Percentiles rank a stretch among this genome's conserved stretches.
Conservation (phyloP, 441 rosid species). For the Manihot esculenta region DNA sequence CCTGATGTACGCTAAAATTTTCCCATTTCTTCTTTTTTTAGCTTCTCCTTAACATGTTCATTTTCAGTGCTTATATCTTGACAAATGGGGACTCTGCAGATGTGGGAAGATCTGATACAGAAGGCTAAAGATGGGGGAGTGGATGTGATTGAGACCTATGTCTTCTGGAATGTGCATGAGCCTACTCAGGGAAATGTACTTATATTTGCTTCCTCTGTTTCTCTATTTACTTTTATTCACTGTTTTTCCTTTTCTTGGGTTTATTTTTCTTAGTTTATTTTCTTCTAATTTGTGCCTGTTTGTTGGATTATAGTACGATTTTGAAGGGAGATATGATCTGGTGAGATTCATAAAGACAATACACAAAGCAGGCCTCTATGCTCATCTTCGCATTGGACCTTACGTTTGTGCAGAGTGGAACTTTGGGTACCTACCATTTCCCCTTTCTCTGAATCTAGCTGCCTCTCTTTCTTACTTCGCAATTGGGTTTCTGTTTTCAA, state of each 20-base stretch:
- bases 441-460: conserved; percentile 11
- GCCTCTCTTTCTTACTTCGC: not conserved
- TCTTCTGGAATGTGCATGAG: conserved; percentile 91
- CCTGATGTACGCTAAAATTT: conserved; percentile 39
- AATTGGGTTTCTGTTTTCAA: not conserved
- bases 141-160: conserved; percentile 85
- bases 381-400: conserved; percentile 85
- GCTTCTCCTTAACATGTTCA: not conserved
- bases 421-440: conserved; percentile 50
- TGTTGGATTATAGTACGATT: conserved; percentile 48
- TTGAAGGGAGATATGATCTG: conserved; percentile 73
- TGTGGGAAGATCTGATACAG: conserved; percentile 79
- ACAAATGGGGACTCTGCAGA: conserved; percentile 33
- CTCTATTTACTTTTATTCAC: not conserved
- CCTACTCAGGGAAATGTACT: conserved; percentile 73
- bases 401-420: conserved; percentile 94
- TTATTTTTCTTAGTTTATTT: not conserved
- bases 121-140: conserved; percentile 87
- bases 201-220: not conserved
- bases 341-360: conserved; percentile 69
- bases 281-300: conserved; percentile 2
- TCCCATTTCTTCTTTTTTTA: not conserved
- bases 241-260: no score
- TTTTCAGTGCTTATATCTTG: conserved; percentile 4
- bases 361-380: conserved; percentile 65